phyloP scores from a whole-genome alignment of 2,329 filamentous ascomycete genomes.

The Microascus cirrosus region DNA sequence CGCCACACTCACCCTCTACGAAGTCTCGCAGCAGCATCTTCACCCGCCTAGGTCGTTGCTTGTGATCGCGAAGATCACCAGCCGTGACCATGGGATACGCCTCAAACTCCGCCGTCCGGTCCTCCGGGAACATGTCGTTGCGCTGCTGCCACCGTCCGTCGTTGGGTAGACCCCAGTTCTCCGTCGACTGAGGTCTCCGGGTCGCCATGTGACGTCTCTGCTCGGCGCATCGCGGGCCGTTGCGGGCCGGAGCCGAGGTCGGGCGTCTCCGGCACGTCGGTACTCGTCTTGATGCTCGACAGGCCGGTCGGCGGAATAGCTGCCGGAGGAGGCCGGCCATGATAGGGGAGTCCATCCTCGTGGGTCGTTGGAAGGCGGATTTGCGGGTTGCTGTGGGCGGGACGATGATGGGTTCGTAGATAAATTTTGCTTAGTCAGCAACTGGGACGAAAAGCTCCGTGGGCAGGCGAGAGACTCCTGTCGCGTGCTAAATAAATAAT shows the following conservation, averaged over 20 bases:
- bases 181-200: background rate
- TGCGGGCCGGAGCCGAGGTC: constrained; percentile 7
- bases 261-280: constrained; percentile 18
- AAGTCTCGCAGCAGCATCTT: constrained; percentile 98
- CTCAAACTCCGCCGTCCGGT: constrained; percentile 71
- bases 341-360: constrained; percentile 68
- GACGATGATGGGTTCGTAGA: background rate
- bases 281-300: constrained; percentile 25
- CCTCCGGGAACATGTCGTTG: constrained; percentile 59
- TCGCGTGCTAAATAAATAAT: background rate
- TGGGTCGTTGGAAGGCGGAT: background rate
- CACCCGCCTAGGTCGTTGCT: constrained; percentile 70
- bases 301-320: constrained; percentile 62
- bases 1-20: constrained; percentile 59
- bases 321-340: constrained; percentile 72
- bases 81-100: constrained; percentile 77
- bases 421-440: background rate
- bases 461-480: background rate
- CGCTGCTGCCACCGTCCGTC: constrained; percentile 82
- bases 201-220: constrained; percentile 3
- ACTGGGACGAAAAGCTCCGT: background rate
- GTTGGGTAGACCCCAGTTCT: constrained; percentile 22
- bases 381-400: background rate
- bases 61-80: constrained; percentile 60
- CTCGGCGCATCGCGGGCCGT: constrained; percentile 1